Percentiles rank a stretch among this genome's conserved stretches.
phyloP scores from a whole-genome alignment of 805 yeast genomes.

The Brettanomyces anomalus region DNA sequence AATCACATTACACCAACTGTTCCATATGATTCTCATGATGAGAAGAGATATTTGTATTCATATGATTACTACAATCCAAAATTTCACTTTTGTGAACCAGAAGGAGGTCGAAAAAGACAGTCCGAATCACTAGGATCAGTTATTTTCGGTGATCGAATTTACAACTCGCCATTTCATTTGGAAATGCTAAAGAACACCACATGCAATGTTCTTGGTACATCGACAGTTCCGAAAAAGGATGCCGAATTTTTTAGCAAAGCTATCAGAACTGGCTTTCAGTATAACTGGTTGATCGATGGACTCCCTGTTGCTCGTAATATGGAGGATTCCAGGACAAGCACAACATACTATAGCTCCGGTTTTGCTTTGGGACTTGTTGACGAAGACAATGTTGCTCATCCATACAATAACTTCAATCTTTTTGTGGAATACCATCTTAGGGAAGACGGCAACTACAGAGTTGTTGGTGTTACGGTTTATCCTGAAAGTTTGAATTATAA shows the following conservation, averaged over 20 bases:
- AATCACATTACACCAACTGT: conserved; percentile 84
- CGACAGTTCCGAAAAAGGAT: conserved; percentile 55
- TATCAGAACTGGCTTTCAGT: conserved; percentile 73
- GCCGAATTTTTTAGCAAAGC: conserved; percentile 68
- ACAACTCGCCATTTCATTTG: conserved; percentile 81
- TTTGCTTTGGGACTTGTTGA: conserved; percentile 71
- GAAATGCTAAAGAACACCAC: conserved; percentile 64
- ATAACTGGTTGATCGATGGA: conserved; percentile 93
- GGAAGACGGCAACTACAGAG: conserved; percentile 59
- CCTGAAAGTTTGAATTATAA: conserved; percentile 44
- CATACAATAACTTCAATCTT: conserved; percentile 77
- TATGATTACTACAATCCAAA: conserved; percentile 78
- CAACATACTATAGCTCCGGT: conserved; percentile 69
- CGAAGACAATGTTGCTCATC: conserved; percentile 41
- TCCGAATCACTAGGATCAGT: conserved; percentile 89
- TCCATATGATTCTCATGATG: conserved; percentile 30
- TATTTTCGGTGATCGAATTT: conserved; percentile 91
- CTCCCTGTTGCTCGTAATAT: conserved; percentile 77
- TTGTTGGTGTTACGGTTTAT: conserved; percentile 79
- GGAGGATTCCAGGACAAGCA: conserved; percentile 46
- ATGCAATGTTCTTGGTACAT: conserved; percentile 61
- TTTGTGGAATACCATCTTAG: conserved; percentile 76
- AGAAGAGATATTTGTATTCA: conserved; percentile 55
- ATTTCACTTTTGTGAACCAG: conserved; percentile 78
- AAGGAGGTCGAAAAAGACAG: conserved; percentile 57